These are phyloP conservation scores for Fusarium albosuccineum DNA, from an alignment of 2,329 filamentous ascomycete genomes.

Conservation along the genomic window DNA sequence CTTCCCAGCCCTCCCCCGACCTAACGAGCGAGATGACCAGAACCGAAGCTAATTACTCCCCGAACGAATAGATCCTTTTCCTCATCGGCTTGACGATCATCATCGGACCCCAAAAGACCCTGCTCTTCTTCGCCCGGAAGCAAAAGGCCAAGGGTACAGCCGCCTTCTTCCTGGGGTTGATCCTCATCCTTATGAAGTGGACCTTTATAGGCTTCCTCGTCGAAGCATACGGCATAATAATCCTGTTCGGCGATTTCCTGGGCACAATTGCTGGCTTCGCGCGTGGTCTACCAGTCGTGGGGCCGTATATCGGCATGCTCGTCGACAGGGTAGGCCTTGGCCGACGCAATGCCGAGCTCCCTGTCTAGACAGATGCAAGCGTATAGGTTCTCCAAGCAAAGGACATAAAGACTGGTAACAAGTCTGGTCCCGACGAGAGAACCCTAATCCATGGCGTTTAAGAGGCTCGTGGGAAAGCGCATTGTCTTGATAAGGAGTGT, in stretches of 20 bases:
- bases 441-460: constrained; percentile 10
- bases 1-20: constrained; percentile 14
- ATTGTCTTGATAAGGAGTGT: constrained; percentile 29
- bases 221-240: constrained; percentile 91
- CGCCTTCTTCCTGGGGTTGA: constrained; percentile 86
- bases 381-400: neutral
- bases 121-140: constrained; percentile 92
- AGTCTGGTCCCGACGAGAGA: constrained; percentile 1
- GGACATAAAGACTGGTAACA: neutral
- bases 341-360: constrained; percentile 80
- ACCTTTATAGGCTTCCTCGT: constrained; percentile 90
- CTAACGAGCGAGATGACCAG: constrained; percentile 31
- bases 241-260: constrained; percentile 96
- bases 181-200: constrained; percentile 90
- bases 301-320: constrained; percentile 82
- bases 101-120: constrained; percentile 91
- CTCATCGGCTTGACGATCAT: constrained; percentile 96
- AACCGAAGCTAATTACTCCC: constrained; percentile 24
- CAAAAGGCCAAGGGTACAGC: constrained; percentile 94
- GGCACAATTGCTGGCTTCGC: constrained; percentile 92
- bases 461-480: constrained; percentile 11
- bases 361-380: constrained; percentile 67
- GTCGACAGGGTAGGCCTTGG: constrained; percentile 79
- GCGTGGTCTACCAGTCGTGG: constrained; percentile 84
- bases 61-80: constrained; percentile 84